A percentile compares a stretch with the other conserved stretches of the same genome.
Evolutionary conservation across 345 rosid genomes (phyloP).

Genomic region (thale cress (Arabidopsis thaliana)): DNA sequence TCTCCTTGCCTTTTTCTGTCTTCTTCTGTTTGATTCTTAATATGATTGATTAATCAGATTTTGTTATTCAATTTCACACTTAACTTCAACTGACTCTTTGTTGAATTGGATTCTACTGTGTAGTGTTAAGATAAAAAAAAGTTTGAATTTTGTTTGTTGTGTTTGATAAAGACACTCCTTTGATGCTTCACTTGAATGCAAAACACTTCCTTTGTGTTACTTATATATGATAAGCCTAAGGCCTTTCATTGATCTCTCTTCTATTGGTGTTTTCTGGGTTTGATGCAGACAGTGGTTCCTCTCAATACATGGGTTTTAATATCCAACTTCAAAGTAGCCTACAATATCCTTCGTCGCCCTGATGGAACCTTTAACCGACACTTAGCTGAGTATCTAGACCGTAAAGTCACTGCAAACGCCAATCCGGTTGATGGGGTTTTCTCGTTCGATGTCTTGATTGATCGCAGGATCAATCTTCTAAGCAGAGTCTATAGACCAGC

Average conservation of each 20-base stretch:
- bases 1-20: slow-evolving; percentile 14
- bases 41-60: background rate
- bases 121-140: background rate
- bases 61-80: background rate
- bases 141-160: background rate
- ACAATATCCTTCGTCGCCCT: slow-evolving; percentile 80
- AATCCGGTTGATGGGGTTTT: slow-evolving; percentile 77
- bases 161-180: slow-evolving; percentile 7
- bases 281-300: slow-evolving; percentile 80
- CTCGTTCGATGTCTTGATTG: slow-evolving; percentile 76
- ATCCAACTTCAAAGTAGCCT: slow-evolving; percentile 84
- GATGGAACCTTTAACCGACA: slow-evolving; percentile 94
- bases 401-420: slow-evolving; percentile 76
- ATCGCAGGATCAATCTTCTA: slow-evolving; percentile 61
- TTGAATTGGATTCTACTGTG: background rate
- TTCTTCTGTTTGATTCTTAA: slow-evolving; percentile 10
- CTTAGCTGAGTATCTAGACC: slow-evolving; percentile 91
- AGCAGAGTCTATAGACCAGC: slow-evolving; percentile 72
- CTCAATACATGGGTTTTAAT: slow-evolving; percentile 89
- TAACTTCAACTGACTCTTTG: background rate
- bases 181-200: background rate
- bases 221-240: background rate
- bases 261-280: background rate
- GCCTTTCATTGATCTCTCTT: slow-evolving; percentile 12
- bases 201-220: background rate